Evolutionary conservation across 1,284 basidiomycete genomes (phyloP), one percentile per base, ranked within the genome.

Genomic region (Fomitopsis schrenkii): DNA sequence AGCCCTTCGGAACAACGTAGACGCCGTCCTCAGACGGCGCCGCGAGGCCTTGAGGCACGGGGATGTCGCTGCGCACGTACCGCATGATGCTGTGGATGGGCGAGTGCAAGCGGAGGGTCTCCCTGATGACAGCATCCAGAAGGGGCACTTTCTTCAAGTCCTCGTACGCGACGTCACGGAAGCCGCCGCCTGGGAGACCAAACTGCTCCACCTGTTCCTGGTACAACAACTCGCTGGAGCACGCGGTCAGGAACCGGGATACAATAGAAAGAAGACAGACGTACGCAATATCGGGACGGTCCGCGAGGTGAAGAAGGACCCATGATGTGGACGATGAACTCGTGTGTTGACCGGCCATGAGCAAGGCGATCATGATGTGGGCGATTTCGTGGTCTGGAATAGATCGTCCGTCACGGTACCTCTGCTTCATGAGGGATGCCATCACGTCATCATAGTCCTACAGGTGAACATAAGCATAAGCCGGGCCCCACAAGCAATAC

Each of bases 331-430:
- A 93, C 0, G 97, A 92, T 19, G 95, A 96, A 68, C 91, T 94
- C 0, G 97, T 99, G 79, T 99, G 97, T 77, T 99, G 97, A 30
- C 97, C 97, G 44, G 97, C 97, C 95, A 97, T 96, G 65, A 97
- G 86, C 53, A 96, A 83, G 22, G 94, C 94, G 68, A 95, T 96
- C 91, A 99, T 90, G 72, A 98, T 96, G 72, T 98, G 97, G 0
- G 97, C 95, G 64, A 99, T 91, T 75, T 98, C 95, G 66, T 93
- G 88, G 71, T 98, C 94, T 56, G 83, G 84, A 38, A 99, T 83
- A 1, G 81, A 73, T 45, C 85, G 81, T 55, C 97, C 97, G 71
- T 89, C 84, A 69, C 94, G 93, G 79, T 99, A 99, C 56, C 80
- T 85, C 72, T 96, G 93, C 66, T 88, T 82, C 78, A 91, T 85